Conservation (phyloP, 192 early-diverging fungal genomes). For the Rhizoclosmatium globosum region DNA sequence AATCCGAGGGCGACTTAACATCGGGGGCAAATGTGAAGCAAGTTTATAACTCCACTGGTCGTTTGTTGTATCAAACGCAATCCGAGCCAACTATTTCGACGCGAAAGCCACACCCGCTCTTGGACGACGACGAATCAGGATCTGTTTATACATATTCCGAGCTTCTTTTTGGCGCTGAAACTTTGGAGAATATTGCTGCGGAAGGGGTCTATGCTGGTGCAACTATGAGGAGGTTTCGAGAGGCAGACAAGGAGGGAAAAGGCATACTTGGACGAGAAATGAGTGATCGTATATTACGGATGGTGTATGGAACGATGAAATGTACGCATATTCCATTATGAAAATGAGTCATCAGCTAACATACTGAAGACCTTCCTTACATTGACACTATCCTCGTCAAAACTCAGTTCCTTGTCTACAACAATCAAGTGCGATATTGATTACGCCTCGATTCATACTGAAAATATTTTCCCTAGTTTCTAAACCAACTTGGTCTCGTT, state of each 20-base stretch:
- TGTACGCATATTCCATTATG: conserved; percentile 35
- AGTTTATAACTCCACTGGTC: background rate
- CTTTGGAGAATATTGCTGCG: conserved; percentile 58
- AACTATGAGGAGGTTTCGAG: conserved; percentile 35
- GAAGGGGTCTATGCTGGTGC: conserved; percentile 55
- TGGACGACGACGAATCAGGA: conserved; percentile 39
- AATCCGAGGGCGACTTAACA: background rate
- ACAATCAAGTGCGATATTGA: conserved; percentile 57
- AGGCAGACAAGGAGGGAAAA: conserved; percentile 5
- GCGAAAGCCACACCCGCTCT: conserved; percentile 39
- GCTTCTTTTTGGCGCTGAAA: conserved; percentile 55
- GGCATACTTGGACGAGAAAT: conserved; percentile 34
- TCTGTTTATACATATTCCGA: conserved; percentile 44
- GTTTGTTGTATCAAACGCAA: conserved; percentile 11
- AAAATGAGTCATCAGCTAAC: conserved; percentile 25
- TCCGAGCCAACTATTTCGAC: conserved; percentile 22
- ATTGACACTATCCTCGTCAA: conserved; percentile 64
- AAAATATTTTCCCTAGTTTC: conserved; percentile 48
- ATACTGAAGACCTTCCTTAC: conserved; percentile 54
- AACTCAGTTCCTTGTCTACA: conserved; percentile 65
- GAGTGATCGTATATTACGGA: conserved; percentile 58
- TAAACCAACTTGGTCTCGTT: conserved; percentile 56
- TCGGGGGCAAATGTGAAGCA: no score
- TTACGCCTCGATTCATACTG: background rate
- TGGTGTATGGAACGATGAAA: conserved; percentile 68